phyloP scores from a whole-genome alignment of 805 yeast species.

The Kodamaea leandrae region DNA sequence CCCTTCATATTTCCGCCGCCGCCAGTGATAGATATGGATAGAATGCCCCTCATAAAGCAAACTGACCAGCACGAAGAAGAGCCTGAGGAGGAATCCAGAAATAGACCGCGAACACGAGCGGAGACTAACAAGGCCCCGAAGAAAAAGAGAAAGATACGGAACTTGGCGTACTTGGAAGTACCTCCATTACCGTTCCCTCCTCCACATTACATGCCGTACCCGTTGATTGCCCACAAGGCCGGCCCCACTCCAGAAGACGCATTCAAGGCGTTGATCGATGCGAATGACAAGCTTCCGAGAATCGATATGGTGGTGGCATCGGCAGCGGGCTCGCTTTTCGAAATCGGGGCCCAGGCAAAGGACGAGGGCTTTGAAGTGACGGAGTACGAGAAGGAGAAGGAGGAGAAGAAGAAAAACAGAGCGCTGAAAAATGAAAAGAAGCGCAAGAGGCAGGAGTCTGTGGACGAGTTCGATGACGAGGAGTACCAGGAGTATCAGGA shows the following conservation, averaged over 20 bases:
- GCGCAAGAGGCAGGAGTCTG: slow-evolving; percentile 9
- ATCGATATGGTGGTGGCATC: slow-evolving; percentile 46
- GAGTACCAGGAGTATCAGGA: slow-evolving; percentile 25
- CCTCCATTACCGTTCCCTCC: slow-evolving; percentile 48
- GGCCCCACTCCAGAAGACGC: slow-evolving; percentile 36
- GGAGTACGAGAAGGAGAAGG: slow-evolving; percentile 7
- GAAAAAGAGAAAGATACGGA: slow-evolving; percentile 6
- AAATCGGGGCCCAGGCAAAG: slow-evolving; percentile 32
- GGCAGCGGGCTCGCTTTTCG: slow-evolving; percentile 44
- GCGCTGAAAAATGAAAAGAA: neutral
- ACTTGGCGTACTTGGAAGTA: slow-evolving; percentile 15
- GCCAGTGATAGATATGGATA: slow-evolving; percentile 25
- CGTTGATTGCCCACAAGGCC: slow-evolving; percentile 35
- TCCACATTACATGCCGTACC: slow-evolving; percentile 44
- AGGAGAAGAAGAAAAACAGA: slow-evolving; percentile 8
- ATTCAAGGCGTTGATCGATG: slow-evolving; percentile 34
- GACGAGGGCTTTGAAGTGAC: slow-evolving; percentile 30
- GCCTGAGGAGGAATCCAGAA: slow-evolving; percentile 11
- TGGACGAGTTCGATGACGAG: slow-evolving; percentile 12
- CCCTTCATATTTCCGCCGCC: slow-evolving; percentile 46
- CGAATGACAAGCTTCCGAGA: slow-evolving; percentile 35
- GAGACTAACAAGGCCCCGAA: slow-evolving; percentile 4
- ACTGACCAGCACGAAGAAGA: slow-evolving; percentile 10
- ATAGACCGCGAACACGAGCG: neutral
- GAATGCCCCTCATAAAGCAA: slow-evolving; percentile 17